These are phyloP conservation scores for Wickerhamomyces bovis DNA, from an alignment of 805 yeast species.

Conservation along the genomic window DNA sequence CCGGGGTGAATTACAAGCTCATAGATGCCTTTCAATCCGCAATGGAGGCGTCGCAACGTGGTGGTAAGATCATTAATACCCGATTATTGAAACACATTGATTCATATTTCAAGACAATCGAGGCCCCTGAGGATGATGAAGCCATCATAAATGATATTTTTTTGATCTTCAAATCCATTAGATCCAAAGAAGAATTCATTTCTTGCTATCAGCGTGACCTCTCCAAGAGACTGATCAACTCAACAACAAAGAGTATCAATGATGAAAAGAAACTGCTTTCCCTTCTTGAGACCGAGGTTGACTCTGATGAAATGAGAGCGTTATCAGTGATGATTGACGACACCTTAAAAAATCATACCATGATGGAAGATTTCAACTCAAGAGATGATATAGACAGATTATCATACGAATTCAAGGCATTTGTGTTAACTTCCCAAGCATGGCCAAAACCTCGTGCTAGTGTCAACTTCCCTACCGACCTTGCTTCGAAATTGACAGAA, in stretches of 20 bases:
- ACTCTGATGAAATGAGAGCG: conserved; percentile 9
- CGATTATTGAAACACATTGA: conserved; percentile 16
- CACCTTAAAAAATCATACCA: conserved; percentile 2
- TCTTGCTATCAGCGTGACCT: conserved; percentile 16
- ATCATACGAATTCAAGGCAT: conserved; percentile 14
- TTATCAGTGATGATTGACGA: conserved; percentile 19
- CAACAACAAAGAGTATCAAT: conserved; percentile 3
- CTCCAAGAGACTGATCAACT: conserved; percentile 15
- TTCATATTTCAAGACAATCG: conserved; percentile 10
- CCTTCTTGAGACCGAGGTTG: conserved; percentile 11
- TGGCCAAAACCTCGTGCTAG: conserved; percentile 17
- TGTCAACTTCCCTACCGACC: conserved; percentile 7
- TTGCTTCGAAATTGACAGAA: conserved; percentile 1
- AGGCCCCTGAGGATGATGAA: background rate
- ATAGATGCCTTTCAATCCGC: conserved; percentile 18
- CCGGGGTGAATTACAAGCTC: conserved; percentile 13
- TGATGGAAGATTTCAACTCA: background rate
- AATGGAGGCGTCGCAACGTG: conserved; percentile 4
- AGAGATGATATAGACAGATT: background rate
- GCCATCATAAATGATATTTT: conserved; percentile 9
- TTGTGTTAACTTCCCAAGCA: conserved; percentile 11
- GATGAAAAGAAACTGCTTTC: conserved; percentile 11
- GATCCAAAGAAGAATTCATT: conserved; percentile 18
- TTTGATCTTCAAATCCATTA: conserved; percentile 16
- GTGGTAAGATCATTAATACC: conserved; percentile 4